Evolutionary conservation across 495 filamentous ascomycete species (phyloP), one percentile per base, ranked within the genome.

Genomic region (Podospora pseudoanserina): DNA sequence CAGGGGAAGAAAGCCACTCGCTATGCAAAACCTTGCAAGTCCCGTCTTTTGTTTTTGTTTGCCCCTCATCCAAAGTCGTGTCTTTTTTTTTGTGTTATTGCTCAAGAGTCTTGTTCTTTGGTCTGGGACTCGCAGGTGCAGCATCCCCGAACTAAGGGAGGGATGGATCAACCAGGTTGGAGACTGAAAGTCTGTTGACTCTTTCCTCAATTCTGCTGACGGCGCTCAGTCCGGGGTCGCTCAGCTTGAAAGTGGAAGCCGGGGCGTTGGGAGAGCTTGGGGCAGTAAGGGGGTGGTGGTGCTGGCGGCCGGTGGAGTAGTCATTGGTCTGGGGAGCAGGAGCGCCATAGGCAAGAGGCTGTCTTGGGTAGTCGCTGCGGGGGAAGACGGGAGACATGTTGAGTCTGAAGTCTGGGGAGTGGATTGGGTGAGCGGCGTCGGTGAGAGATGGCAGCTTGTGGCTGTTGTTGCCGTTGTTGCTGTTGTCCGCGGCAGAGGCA

Each of bases 401-500:
- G 6, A 49, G 39, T 11, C 55, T 58, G 55, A 58, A 26, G 55
- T 58, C n/a, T 49, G 39, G 39, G 55, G 55, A 26, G 55, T 58
- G 15, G 23, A 58, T 19, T 4, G 55, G 55, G 23, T 58, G n/a
- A 26, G 6, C 55, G 6, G n/a, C n/a, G 55, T 58, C 55, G n/a
- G 6, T 58, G 55, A 58, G 55, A 18, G 55, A 60, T 16, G 54
- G 64, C 30, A 60, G 64, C 30, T 32, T 65, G 54, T 58, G 18
- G 39, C 13, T 49, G 39, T 49, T 49, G 15, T 58, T 49, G 39
- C 13, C 2, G 39, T 49, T 49, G 15, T 13, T 49, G 39, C 15
- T 13, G 39, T 13, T 60, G 64, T 32, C 53, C 59, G 64, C 9
- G n/a, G 64, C 30, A 30, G 64, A 18, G 19, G 55, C 27, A 19